These are phyloP conservation scores for Stygiomarasmius scandens DNA, from an alignment of 1,284 basidiomycete genomes.

Conservation along the genomic window DNA sequence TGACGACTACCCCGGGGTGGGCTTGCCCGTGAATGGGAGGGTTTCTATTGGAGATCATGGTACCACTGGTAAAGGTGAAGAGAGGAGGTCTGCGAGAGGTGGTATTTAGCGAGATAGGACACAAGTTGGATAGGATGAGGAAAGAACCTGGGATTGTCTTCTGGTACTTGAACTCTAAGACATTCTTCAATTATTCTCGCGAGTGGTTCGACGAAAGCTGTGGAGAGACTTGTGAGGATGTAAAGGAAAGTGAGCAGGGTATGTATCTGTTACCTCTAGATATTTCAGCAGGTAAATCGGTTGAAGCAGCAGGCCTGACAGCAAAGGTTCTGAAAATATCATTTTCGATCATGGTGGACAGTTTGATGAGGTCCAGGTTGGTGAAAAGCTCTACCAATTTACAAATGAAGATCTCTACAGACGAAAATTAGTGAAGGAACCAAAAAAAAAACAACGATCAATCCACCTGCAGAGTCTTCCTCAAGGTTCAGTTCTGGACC, in stretches of 20 bases:
- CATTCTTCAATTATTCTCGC: conserved; percentile 34
- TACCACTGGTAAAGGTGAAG: conserved; percentile 38
- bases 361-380: conserved; percentile 57
- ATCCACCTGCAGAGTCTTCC: conserved; percentile 15
- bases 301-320: conserved; percentile 26
- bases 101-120: not conserved
- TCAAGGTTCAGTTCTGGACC: conserved; percentile 35
- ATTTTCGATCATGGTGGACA: conserved; percentile 40
- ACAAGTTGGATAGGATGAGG: not conserved
- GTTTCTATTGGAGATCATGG: not conserved
- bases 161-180: conserved; percentile 29
- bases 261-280: conserved; percentile 32
- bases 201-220: conserved; percentile 35
- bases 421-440: not conserved
- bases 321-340: conserved; percentile 36
- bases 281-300: conserved; percentile 27
- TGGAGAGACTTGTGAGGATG: not conserved
- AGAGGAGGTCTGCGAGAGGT: conserved; percentile 25
- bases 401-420: conserved; percentile 47
- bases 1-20: conserved; percentile 29
- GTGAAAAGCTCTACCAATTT: conserved; percentile 64
- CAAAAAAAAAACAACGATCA: no score
- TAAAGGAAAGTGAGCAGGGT: not conserved
- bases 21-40: not conserved
- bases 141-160: conserved; percentile 31